Percentiles rank a stretch among this genome's conserved stretches.
Evolutionary conservation across 148 eudicot species (phyloP).

Genomic region (Polygonum aviculare): DNA sequence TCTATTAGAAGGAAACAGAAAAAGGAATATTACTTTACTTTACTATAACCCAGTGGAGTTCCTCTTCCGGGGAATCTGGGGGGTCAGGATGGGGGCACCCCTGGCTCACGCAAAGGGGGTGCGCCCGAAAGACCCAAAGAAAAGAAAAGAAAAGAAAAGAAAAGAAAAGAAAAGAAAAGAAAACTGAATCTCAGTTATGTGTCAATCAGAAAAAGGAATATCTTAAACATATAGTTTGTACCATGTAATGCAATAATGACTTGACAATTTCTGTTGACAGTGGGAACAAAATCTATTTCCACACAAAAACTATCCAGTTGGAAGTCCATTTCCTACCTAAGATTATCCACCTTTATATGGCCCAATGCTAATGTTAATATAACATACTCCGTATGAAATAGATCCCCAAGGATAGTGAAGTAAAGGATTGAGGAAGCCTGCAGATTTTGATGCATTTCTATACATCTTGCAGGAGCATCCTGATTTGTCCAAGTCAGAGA

Average conservation of each 20-base stretch:
- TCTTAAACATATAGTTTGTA: background rate
- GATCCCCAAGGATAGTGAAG: background rate
- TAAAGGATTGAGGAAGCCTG: background rate
- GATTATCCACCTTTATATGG: background rate
- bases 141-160: too few species aligned
- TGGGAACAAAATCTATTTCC: background rate
- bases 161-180: too few species aligned
- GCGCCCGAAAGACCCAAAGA: too few species aligned
- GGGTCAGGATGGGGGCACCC: too few species aligned
- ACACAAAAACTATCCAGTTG: background rate
- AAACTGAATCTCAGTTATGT: too few species aligned
- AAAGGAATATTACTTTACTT: background rate
- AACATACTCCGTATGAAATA: background rate
- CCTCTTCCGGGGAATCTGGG: too few species aligned
- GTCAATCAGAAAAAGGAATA: background rate
- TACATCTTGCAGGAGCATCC: conserved; percentile 51
- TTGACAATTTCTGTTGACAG: background rate
- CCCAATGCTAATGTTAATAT: background rate
- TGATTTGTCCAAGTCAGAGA: conserved; percentile 48
- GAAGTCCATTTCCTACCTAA: background rate
- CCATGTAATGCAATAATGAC: background rate
- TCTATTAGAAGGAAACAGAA: background rate
- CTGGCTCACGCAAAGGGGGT: too few species aligned
- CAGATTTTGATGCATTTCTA: background rate
- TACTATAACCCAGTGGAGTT: too few species aligned